A percentile compares a stretch with the other conserved stretches of the same genome.
phyloP scores from a whole-genome alignment of 2,329 filamentous ascomycete species.

The Monosporascus sp. region DNA sequence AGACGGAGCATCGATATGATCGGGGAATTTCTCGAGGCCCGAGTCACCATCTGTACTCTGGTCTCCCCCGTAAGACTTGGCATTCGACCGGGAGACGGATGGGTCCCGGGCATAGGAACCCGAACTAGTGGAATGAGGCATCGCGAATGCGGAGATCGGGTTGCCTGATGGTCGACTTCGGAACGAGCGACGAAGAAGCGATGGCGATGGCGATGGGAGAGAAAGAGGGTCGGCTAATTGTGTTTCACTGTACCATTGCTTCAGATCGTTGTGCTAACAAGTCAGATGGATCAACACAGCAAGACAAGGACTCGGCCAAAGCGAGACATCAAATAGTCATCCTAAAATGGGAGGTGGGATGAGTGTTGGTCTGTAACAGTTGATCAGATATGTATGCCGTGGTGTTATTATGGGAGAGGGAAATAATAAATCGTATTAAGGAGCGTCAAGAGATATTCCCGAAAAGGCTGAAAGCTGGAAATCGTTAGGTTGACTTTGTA shows the following conservation, averaged over 20 bases:
- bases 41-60: conserved; percentile 19
- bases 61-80: conserved; percentile 18
- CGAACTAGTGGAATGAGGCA: conserved; percentile 29
- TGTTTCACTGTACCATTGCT: neutral
- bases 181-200: conserved; percentile 25
- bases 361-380: no score
- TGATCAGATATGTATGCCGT: no score
- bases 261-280: neutral
- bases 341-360: no score
- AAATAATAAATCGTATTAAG: neutral
- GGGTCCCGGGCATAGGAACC: conserved; percentile 26
- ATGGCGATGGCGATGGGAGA: neutral
- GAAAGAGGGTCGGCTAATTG: neutral
- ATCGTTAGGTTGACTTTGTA: neutral
- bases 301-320: no score
- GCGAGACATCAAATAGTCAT: no score
- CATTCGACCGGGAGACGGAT: conserved; percentile 23
- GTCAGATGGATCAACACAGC: no score
- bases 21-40: conserved; percentile 30
- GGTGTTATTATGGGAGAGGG: no score
- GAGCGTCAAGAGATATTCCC: neutral
- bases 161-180: conserved; percentile 10
- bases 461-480: neutral
- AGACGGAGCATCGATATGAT: conserved; percentile 28
- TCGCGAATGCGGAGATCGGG: conserved; percentile 11